Percentiles rank a stretch among this genome's conserved stretches.
Evolutionary conservation across 139 green algal genomes (phyloP).

Genomic region (Haematococcus lacustris): DNA sequence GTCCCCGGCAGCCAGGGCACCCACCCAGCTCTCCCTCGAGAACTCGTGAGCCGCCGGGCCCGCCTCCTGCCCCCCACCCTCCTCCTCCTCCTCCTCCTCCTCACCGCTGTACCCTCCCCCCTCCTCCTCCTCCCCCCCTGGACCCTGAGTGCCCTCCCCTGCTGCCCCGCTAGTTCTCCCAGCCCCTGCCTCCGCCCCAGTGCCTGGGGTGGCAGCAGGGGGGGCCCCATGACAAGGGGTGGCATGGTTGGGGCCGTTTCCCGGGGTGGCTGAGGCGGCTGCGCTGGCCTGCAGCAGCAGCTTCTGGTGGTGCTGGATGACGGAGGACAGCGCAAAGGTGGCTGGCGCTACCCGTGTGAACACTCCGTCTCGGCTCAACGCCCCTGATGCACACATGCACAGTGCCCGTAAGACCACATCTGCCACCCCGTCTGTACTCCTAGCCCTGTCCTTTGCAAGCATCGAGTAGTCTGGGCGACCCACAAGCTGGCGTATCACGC

Average conservation of each 20-base stretch:
- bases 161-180: not conserved
- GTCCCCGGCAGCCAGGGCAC: constrained; percentile 26
- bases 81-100: constrained; percentile 7
- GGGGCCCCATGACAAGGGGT: not conserved
- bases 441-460: too few species aligned
- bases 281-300: constrained; percentile 6
- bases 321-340: constrained; percentile 64
- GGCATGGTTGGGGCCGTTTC: too few species aligned
- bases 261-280: not conserved
- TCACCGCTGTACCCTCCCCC: constrained; percentile 3
- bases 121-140: not conserved
- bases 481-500: too few species aligned
- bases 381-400: too few species aligned
- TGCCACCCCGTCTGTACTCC: too few species aligned
- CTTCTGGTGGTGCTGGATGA: constrained; percentile 21
- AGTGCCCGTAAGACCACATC: too few species aligned
- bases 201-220: not conserved
- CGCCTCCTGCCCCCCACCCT: constrained; percentile 22
- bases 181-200: too few species aligned
- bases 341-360: constrained; percentile 67
- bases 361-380: constrained; percentile 70
- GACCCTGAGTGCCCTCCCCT: not conserved
- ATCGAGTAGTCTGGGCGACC: too few species aligned
- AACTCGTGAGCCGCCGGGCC: constrained; percentile 30
- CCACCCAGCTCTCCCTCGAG: constrained; percentile 44